Evolutionary conservation across 345 rosid genomes (phyloP).

Genomic region (Stellera chamaejasme): DNA sequence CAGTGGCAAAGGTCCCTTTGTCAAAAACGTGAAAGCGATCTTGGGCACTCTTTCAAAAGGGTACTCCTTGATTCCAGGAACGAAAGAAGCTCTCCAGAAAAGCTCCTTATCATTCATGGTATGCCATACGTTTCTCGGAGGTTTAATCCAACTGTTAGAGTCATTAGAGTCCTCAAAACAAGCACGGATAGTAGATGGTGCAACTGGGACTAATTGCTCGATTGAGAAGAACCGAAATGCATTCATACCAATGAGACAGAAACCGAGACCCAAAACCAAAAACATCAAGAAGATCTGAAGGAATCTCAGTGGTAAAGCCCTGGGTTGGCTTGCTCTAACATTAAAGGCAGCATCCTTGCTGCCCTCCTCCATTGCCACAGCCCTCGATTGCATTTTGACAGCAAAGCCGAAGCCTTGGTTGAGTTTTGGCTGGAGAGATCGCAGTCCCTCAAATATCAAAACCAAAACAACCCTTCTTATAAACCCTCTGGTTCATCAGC

Average conservation of each 20-base stretch:
- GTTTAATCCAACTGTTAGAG: constrained; percentile 40
- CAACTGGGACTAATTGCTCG: constrained; percentile 22
- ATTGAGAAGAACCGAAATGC: constrained; percentile 28
- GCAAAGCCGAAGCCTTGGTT: constrained; percentile 3
- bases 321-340: constrained; percentile 27
- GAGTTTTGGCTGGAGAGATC: not conserved
- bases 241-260: constrained; percentile 43
- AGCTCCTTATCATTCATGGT: constrained; percentile 67
- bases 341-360: constrained; percentile 29
- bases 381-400: constrained; percentile 21
- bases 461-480: constrained; percentile 10
- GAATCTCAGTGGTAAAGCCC: constrained; percentile 28
- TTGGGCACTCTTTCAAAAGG: constrained; percentile 74
- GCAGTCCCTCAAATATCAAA: constrained; percentile 3
- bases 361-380: constrained; percentile 35
- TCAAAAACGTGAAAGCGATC: constrained; percentile 91
- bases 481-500: not conserved
- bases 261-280: constrained; percentile 37
- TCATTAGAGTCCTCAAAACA: constrained; percentile 18
- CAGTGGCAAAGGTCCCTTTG: constrained; percentile 81
- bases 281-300: constrained; percentile 38
- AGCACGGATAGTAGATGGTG: constrained; percentile 24
- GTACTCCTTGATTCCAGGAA: constrained; percentile 38
- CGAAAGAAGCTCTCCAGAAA: constrained; percentile 81
- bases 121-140: constrained; percentile 51